Base-by-base conservation (phyloP, 2,329 filamentous ascomycete species). In the Mycosphaerella sp. region DNA sequence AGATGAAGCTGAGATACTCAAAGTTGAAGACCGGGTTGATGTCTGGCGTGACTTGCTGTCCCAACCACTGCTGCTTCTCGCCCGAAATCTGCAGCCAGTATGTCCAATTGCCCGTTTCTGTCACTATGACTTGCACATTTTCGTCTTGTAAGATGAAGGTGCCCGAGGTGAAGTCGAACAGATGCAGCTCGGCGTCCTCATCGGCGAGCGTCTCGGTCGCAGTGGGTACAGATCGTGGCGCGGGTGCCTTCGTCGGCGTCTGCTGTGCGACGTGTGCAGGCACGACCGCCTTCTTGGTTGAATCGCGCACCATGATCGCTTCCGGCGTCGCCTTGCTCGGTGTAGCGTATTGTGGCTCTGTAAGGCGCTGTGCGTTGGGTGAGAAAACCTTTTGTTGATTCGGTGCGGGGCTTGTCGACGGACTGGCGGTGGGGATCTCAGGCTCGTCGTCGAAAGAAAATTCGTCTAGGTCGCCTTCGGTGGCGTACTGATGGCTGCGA, bases 21-120 rank as follows among this genome's bases (percentile, higher is more conserved):
- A 96, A 97, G 73, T 97, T 97, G 77, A 97, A 98, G 17, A 98
- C 91, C 0, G 93, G 93, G 65, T 97, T 97, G 71, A 97, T 89
- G 63, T 98, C 93, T 6, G 89, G 86, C 31, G 90, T 78, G 31
- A 98, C 83, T 2, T 86, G 80, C 60, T 95, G 88, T 21, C 90
- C 90, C 2, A 98, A 77, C 89, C 90, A 96, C 51, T 91, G 84
- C 65, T 83, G 84, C 34, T 88, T 82, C 39, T 81, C 78, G 58
- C 86, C 85, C 41, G 82, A 81, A 52, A 97, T 85, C 67, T 96
- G 89, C 32, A 98, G 77, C 90, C 90, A 97, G 73, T 97, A 98
- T 61, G 93, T 81, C 93, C 93, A 98, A 53, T 85, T 82, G 6
- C 91, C 92, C 50, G 90, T 80, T 67, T 97, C 92, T 0, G 84